These are phyloP conservation scores for Amanita thiersii DNA, from an alignment of 768 basidiomycete genomes.

Conservation along the genomic window DNA sequence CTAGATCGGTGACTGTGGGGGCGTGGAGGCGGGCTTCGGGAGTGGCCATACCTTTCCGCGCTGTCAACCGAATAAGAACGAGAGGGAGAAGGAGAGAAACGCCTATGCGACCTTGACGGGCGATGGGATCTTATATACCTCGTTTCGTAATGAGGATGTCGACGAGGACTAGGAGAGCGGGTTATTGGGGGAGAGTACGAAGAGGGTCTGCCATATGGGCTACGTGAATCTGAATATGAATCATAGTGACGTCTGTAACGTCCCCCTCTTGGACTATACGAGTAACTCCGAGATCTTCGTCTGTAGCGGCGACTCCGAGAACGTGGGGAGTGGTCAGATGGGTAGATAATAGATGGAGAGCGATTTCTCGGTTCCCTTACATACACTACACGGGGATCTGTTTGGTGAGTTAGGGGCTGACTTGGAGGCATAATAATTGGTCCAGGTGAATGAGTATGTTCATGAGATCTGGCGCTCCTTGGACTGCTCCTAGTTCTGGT, in stretches of 20 bases:
- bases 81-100: neutral
- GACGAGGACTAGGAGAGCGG: slow-evolving; percentile 3
- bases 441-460: neutral
- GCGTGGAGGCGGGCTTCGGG: neutral
- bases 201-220: slow-evolving; percentile 1
- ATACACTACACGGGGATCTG: neutral
- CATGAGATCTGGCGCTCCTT: slow-evolving; percentile 3
- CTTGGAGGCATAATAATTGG: neutral
- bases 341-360: slow-evolving; percentile 4
- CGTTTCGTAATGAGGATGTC: no score
- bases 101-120: neutral
- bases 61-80: neutral
- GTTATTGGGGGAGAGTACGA: slow-evolving; percentile 4
- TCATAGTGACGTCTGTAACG: neutral
- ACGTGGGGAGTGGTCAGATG: slow-evolving; percentile 1
- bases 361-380: neutral
- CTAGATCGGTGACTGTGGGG: neutral
- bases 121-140: no score
- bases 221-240: slow-evolving; percentile 5
- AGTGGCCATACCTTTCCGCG: neutral
- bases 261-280: neutral
- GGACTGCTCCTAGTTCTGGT: slow-evolving; percentile 3
- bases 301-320: neutral
- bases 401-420: neutral
- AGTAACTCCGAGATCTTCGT: slow-evolving; percentile 1